phyloP scores from a whole-genome alignment of 2,329 filamentous ascomycete species.

The Calonectria henricotiae region DNA sequence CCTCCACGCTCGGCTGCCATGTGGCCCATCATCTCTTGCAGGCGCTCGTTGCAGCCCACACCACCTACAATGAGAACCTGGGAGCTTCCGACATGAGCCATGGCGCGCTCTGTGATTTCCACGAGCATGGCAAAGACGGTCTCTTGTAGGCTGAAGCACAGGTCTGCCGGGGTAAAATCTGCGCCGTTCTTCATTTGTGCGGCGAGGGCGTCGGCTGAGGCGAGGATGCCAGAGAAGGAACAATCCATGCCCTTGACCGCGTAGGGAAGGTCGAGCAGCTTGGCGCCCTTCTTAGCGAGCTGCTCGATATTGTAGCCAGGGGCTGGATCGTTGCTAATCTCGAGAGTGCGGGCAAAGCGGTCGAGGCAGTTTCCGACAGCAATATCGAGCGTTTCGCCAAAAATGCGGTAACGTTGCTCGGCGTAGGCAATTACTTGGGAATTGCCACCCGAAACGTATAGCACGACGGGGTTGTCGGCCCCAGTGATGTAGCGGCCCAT shows the following conservation, averaged over 20 bases:
- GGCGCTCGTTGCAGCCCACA: constrained; percentile 92
- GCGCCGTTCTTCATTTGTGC: constrained; percentile 71
- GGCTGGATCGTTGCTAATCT: constrained; percentile 95
- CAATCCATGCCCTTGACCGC: constrained; percentile 99
- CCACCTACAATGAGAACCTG: constrained; percentile 97
- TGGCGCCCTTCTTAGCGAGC: constrained; percentile 82
- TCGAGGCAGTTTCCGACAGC: constrained; percentile 98
- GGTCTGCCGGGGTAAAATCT: constrained; percentile 84
- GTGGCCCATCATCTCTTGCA: constrained; percentile 98
- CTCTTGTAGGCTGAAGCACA: constrained; percentile 96
- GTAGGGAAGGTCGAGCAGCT: constrained; percentile 90
- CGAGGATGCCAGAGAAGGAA: constrained; percentile 93
- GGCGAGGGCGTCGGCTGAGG: constrained; percentile 85
- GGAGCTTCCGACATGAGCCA: constrained; percentile 94
- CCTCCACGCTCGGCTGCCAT: constrained; percentile 94
- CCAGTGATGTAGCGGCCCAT: constrained; percentile 97
- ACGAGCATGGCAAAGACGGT: constrained; percentile 98
- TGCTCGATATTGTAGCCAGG: constrained; percentile 99
- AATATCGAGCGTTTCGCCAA: constrained; percentile 97
- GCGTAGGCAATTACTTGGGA: constrained; percentile 98
- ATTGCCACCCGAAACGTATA: constrained; percentile 97
- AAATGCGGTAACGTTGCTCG: constrained; percentile 95
- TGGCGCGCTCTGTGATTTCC: constrained; percentile 97
- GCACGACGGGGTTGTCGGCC: constrained; percentile 90
- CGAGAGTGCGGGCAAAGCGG: constrained; percentile 91